Conservation (phyloP, 164 flowering plant genomes). For the Saururus chinensis region DNA sequence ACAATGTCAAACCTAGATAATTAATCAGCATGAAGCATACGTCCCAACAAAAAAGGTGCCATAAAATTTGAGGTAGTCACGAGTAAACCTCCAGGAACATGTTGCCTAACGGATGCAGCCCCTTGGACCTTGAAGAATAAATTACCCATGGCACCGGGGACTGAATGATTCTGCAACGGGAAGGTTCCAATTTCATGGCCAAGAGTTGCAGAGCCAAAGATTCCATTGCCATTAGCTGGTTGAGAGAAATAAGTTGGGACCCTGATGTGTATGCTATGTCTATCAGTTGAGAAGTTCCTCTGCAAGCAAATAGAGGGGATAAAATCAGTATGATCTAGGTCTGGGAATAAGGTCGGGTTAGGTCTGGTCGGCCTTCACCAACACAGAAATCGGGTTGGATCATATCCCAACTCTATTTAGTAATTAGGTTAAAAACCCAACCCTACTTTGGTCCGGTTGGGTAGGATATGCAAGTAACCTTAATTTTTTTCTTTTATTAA, state of each 20-base stretch:
- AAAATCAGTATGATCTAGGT: too few species aligned
- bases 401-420: too few species aligned
- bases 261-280: conserved; percentile 26
- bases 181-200: conserved; percentile 27
- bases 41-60: conserved; percentile 23
- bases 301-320: conserved; percentile 7
- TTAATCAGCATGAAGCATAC: conserved; percentile 36
- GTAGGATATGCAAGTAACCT: too few species aligned
- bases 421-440: too few species aligned
- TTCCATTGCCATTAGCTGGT: conserved; percentile 17
- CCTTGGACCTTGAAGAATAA: conserved; percentile 37
- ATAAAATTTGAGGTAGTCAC: conserved; percentile 18
- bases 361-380: too few species aligned
- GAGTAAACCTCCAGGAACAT: conserved; percentile 41
- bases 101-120: conserved; percentile 23
- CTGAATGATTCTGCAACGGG: conserved; percentile 28
- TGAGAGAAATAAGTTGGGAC: conserved; percentile 25
- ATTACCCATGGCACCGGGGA: conserved; percentile 31
- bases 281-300: conserved; percentile 27
- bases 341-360: too few species aligned
- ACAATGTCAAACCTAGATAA: background rate
- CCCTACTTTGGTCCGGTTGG: too few species aligned
- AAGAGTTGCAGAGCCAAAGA: conserved; percentile 14
- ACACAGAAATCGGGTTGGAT: too few species aligned
- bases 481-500: too few species aligned